Evolutionary conservation across 495 filamentous ascomycete genomes (phyloP), one percentile per base, ranked within the genome.

Genomic region (Daldinia decipiens): DNA sequence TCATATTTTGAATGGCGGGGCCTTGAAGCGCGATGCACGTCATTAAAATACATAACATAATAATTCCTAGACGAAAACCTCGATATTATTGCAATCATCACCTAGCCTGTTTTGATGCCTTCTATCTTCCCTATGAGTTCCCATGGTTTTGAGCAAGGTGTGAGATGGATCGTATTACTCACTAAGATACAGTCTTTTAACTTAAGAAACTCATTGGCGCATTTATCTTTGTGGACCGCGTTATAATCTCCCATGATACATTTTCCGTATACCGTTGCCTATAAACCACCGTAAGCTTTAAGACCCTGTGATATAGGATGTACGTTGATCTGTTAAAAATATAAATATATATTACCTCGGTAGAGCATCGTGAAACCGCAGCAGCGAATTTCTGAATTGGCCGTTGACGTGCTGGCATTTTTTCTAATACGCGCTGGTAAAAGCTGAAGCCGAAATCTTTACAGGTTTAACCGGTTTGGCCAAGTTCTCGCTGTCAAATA

Each of bases 211-310:
- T 98, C 93, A 55, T 87, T 88, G 2, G 85, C 83, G 75, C 95
- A 99, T 83, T 95, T 93, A 78, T 98, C 93, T 72, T 97, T 97
- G 70, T 94, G 86, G 4, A 98, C 88, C 24, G 92, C 88, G 75
- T 94, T 94, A 80, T 96, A 98, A 77, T 99, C 95, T 8, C 87
- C 87, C 36, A 95, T 84, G 63, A 99, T 88, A 77, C 95, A 99
- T 84, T 94, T 94, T 57, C 95, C 95, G 74, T 98, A 99, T 15
- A 86, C 85, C 7, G 93, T 85, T 56, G 91, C 89, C 95, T 98
- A 36, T 62, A 60, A 43, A 53, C 19, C 11, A 39, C 26, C 45
- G 51, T 65, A 7, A 62, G 65, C 17, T 21, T 59, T 17, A n/a
- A 36, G 17, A 12, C 27, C 58, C 24, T 26, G 3, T 12, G 4